Conservation (phyloP, 2,329 filamentous ascomycete genomes). For the Dothideomycetidae sp. region DNA sequence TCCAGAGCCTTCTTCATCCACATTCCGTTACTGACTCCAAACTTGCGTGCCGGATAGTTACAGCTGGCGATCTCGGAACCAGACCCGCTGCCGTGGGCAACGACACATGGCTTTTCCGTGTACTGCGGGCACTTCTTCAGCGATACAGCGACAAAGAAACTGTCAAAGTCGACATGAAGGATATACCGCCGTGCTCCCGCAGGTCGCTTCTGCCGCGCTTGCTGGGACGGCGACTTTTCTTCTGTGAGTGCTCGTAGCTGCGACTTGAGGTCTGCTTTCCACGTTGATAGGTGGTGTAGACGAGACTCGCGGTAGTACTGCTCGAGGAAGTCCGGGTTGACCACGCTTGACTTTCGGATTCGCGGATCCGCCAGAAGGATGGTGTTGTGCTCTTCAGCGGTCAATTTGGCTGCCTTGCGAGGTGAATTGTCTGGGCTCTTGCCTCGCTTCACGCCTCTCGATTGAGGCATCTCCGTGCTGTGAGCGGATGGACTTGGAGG, state of each 20-base stretch:
- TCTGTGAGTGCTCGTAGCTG: constrained; percentile 68
- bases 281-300: constrained; percentile 85
- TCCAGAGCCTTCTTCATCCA: constrained; percentile 92
- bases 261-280: constrained; percentile 90
- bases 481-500: too few relatives aligned
- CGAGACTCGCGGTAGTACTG: constrained; percentile 94
- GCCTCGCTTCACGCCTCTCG: constrained; percentile 3
- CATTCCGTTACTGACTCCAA: constrained; percentile 93
- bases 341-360: constrained; percentile 75
- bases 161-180: constrained; percentile 94
- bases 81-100: constrained; percentile 72
- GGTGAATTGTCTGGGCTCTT: constrained; percentile 14
- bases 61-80: constrained; percentile 95
- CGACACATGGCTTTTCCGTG: constrained; percentile 64
- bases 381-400: constrained; percentile 86
- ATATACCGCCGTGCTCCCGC: constrained; percentile 63
- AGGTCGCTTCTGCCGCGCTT: constrained; percentile 37
- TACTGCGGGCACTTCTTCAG: constrained; percentile 62
- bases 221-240: constrained; percentile 46
- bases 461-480: not conserved
- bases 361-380: constrained; percentile 69
- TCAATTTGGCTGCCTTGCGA: constrained; percentile 39
- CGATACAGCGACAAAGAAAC: constrained; percentile 93
- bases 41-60: constrained; percentile 79
- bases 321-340: constrained; percentile 83